Conservation (phyloP, 2,329 filamentous ascomycete genomes). For the Penicillium palitans region DNA sequence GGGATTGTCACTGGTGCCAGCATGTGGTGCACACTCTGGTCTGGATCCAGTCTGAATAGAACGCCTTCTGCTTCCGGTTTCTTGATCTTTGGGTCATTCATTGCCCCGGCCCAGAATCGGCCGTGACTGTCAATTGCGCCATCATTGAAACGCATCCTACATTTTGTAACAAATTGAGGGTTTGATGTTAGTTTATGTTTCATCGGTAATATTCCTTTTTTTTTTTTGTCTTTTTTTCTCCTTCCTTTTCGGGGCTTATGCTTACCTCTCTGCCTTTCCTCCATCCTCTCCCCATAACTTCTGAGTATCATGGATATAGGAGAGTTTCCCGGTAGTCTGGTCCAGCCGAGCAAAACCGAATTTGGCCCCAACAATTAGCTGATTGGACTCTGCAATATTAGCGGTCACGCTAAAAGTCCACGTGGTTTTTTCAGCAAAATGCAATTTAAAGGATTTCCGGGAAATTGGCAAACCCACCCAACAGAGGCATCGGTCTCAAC, state of each 20-base stretch:
- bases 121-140: slow-evolving; percentile 78
- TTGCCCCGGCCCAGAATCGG: slow-evolving; percentile 80
- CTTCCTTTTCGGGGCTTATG: slow-evolving; percentile 11
- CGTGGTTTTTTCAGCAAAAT: slow-evolving; percentile 18
- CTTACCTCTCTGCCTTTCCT: slow-evolving; percentile 50
- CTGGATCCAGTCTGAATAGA: slow-evolving; percentile 69
- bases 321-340: slow-evolving; percentile 56
- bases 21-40: slow-evolving; percentile 60
- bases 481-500: slow-evolving; percentile 61
- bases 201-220: background rate
- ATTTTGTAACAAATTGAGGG: background rate
- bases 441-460: background rate
- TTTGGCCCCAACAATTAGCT: slow-evolving; percentile 77
- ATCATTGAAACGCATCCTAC: slow-evolving; percentile 69
- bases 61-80: slow-evolving; percentile 58
- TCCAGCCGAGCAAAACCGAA: slow-evolving; percentile 78
- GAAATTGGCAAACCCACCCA: slow-evolving; percentile 41
- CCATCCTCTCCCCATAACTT: slow-evolving; percentile 50
- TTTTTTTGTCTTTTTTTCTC: background rate
- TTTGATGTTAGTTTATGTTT: background rate
- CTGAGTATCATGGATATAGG: slow-evolving; percentile 58
- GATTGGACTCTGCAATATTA: slow-evolving; percentile 65
- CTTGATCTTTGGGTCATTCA: slow-evolving; percentile 76
- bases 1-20: slow-evolving; percentile 71
- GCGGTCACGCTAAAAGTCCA: slow-evolving; percentile 63